Percentiles rank a stretch among this genome's conserved stretches.
Conservation (phyloP, 768 basidiomycete genomes). For the Myochromella boudieri region DNA sequence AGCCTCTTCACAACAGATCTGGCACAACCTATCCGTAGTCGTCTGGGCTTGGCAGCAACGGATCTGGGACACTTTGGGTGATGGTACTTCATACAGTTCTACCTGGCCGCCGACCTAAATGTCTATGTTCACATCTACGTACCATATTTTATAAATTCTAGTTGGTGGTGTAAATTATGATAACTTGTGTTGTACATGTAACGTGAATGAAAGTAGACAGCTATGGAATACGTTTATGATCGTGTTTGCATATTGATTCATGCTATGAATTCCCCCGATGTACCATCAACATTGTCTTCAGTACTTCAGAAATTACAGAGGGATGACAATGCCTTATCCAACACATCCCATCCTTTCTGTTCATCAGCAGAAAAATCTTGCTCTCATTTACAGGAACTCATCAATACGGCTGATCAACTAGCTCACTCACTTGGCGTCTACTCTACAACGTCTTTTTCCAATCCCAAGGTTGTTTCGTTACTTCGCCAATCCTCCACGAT, state of each 20-base stretch:
- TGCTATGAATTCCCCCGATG: slow-evolving; percentile 18
- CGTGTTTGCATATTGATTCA: background rate
- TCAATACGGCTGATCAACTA: slow-evolving; percentile 51
- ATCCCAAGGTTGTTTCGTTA: slow-evolving; percentile 67
- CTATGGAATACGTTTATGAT: background rate
- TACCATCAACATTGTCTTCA: slow-evolving; percentile 38
- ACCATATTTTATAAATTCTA: slow-evolving; percentile 3
- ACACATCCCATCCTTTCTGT: slow-evolving; percentile 46
- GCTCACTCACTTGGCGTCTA: slow-evolving; percentile 54
- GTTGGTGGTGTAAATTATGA: slow-evolving; percentile 12
- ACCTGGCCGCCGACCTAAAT: slow-evolving; percentile 40
- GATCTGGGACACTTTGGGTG: slow-evolving; percentile 46
- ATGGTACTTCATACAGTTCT: slow-evolving; percentile 22
- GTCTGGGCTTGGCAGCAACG: slow-evolving; percentile 35
- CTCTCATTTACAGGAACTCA: slow-evolving; percentile 47
- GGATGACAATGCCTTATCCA: slow-evolving; percentile 32
- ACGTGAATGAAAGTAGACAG: too few relatives aligned
- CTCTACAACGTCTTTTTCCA: slow-evolving; percentile 48
- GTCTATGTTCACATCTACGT: background rate
- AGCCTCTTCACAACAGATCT: slow-evolving; percentile 34
- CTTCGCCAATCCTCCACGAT: slow-evolving; percentile 63
- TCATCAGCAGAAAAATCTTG: slow-evolving; percentile 40
- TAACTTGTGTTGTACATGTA: slow-evolving; percentile 6
- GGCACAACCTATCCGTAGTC: slow-evolving; percentile 33
- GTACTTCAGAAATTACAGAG: slow-evolving; percentile 41